A percentile compares a stretch with the other conserved stretches of the same genome.
These are phyloP conservation scores for Schrenkiella parvula DNA, from an alignment of 345 rosid species.

Conservation along the genomic window DNA sequence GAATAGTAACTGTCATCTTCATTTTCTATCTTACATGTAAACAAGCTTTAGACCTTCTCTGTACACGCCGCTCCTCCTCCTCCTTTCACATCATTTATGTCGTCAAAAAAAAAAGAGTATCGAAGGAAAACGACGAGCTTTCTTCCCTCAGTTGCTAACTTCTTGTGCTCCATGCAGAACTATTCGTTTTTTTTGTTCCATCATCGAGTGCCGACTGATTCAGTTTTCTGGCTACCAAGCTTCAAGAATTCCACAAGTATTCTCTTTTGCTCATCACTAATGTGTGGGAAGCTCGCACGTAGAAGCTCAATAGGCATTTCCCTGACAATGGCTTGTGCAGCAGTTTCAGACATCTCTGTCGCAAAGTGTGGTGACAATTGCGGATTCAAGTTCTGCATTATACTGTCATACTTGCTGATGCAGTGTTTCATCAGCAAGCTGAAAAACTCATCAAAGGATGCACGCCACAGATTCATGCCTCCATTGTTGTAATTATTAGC, in stretches of 20 bases:
- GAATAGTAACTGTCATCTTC: neutral
- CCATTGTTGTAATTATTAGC: slow-evolving; percentile 50
- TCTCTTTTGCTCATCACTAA: slow-evolving; percentile 58
- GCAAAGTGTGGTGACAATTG: slow-evolving; percentile 38
- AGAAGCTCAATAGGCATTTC: slow-evolving; percentile 84
- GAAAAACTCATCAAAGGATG: slow-evolving; percentile 85
- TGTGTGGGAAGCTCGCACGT: slow-evolving; percentile 75
- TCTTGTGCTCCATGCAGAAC: neutral
- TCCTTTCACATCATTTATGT: neutral
- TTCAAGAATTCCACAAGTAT: slow-evolving; percentile 69
- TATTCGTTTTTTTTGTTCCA: neutral
- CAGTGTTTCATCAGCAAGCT: slow-evolving; percentile 74
- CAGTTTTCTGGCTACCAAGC: slow-evolving; percentile 39
- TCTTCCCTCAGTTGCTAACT: slow-evolving; percentile 2
- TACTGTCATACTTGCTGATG: slow-evolving; percentile 64
- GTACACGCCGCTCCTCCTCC: slow-evolving; percentile 9
- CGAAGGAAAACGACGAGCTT: neutral
- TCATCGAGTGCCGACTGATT: neutral
- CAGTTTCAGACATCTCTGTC: slow-evolving; percentile 41
- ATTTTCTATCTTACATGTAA: slow-evolving; percentile 6
- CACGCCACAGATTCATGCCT: slow-evolving; percentile 72
- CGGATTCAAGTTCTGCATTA: slow-evolving; percentile 55
- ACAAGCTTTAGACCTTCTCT: slow-evolving; percentile 8
- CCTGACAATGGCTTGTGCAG: slow-evolving; percentile 68
- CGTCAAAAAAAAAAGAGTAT: neutral